These are phyloP conservation scores for Salix koriyanagi DNA, from an alignment of 345 rosid species.

Conservation along the genomic window DNA sequence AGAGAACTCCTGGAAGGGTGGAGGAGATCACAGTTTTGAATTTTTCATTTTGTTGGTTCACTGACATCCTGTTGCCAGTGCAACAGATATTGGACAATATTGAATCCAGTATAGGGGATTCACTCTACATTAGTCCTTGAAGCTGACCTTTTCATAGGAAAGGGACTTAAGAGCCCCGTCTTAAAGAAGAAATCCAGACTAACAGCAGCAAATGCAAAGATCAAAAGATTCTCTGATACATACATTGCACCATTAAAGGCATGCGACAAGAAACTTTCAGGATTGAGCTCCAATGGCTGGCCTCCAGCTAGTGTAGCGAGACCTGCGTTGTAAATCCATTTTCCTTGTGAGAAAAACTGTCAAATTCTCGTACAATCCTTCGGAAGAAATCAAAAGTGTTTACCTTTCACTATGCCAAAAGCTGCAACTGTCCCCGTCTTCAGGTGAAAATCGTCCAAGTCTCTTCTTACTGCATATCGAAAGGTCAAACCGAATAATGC, in stretches of 20 bases:
- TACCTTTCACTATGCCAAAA: slow-evolving; percentile 80
- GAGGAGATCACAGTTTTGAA: no score
- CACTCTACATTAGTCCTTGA: slow-evolving; percentile 9
- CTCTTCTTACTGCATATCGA: slow-evolving; percentile 71
- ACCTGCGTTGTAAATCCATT: slow-evolving; percentile 38
- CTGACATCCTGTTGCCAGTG: no score
- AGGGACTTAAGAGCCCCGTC: slow-evolving; percentile 47
- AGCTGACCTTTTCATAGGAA: slow-evolving; percentile 33
- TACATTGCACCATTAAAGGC: slow-evolving; percentile 37
- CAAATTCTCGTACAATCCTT: neutral
- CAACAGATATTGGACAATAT: no score
- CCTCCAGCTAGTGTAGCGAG: slow-evolving; percentile 59
- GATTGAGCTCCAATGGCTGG: slow-evolving; percentile 51
- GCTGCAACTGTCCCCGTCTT: slow-evolving; percentile 78
- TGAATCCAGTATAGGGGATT: neutral
- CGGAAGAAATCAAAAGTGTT: neutral
- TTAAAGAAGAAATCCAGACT: slow-evolving; percentile 58
- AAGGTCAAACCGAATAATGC: slow-evolving; percentile 84
- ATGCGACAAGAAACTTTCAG: slow-evolving; percentile 44
- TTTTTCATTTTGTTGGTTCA: no score
- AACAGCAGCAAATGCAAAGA: slow-evolving; percentile 53
- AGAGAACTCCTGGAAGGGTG: no score
- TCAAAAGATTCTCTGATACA: slow-evolving; percentile 44
- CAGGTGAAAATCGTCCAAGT: slow-evolving; percentile 63
- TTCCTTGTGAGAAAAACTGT: neutral